phyloP scores from a whole-genome alignment of 805 yeast species.

The Kodamaea sagamina region DNA sequence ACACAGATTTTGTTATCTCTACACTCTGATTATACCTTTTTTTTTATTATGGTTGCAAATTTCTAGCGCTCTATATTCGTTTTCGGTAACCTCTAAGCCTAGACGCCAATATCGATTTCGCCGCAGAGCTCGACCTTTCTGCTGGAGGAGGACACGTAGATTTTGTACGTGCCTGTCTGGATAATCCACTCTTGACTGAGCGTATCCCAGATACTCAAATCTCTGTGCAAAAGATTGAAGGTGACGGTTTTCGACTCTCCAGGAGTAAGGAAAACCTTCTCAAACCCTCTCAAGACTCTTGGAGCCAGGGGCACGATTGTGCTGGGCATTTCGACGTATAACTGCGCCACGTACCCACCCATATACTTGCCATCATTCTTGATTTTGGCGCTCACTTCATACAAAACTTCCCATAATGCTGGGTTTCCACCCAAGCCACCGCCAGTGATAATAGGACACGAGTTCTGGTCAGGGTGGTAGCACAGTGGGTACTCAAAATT shows the following conservation, averaged over 20 bases:
- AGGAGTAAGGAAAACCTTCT: slow-evolving; percentile 49
- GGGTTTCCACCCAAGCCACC: slow-evolving; percentile 65
- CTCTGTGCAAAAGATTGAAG: slow-evolving; percentile 52
- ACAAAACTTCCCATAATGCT: slow-evolving; percentile 56
- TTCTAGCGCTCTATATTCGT: neutral
- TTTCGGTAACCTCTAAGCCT: neutral
- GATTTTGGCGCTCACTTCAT: slow-evolving; percentile 47
- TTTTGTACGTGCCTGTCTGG: slow-evolving; percentile 54
- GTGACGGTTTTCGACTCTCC: slow-evolving; percentile 39
- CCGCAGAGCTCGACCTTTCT: slow-evolving; percentile 49
- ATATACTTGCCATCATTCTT: slow-evolving; percentile 47
- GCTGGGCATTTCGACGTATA: slow-evolving; percentile 54
- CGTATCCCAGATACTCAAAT: slow-evolving; percentile 59
- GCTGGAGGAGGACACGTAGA: slow-evolving; percentile 53
- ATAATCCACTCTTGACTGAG: slow-evolving; percentile 58
- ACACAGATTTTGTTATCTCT: too few relatives aligned
- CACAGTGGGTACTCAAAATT: slow-evolving; percentile 42
- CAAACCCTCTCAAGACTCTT: slow-evolving; percentile 56
- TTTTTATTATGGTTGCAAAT: neutral
- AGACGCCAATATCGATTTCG: slow-evolving; percentile 42
- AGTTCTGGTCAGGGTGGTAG: slow-evolving; percentile 36
- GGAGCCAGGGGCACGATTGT: slow-evolving; percentile 53
- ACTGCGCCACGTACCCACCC: slow-evolving; percentile 54
- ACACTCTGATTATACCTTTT: neutral
- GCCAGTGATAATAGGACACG: slow-evolving; percentile 41